Evolutionary conservation across 441 rosid species (phyloP).

Genomic region (Capsella rubella): DNA sequence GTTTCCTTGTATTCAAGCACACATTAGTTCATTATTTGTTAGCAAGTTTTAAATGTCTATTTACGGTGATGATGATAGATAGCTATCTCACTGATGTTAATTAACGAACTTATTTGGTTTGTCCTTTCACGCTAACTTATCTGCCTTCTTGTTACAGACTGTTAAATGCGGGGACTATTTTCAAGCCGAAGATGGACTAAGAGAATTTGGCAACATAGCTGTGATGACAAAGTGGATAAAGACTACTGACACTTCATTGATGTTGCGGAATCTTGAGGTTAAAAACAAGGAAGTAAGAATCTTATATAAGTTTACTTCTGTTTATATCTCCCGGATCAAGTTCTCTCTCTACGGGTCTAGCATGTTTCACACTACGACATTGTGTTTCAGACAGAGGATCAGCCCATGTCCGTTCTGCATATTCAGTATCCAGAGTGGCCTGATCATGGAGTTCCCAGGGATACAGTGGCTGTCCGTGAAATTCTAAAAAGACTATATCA

Average conservation of each 20-base stretch:
- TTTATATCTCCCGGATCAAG: neutral
- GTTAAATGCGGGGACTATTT: slow-evolving; percentile 88
- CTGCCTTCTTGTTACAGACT: slow-evolving; percentile 50
- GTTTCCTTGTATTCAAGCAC: neutral
- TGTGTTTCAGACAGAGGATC: slow-evolving; percentile 62
- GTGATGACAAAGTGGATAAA: slow-evolving; percentile 61
- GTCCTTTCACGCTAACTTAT: slow-evolving; percentile 10
- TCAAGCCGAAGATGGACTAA: slow-evolving; percentile 77
- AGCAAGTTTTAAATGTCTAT: neutral
- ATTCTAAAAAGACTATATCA: slow-evolving; percentile 69
- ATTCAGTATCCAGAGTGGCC: slow-evolving; percentile 95
- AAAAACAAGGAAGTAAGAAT: slow-evolving; percentile 70
- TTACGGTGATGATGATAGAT: slow-evolving; percentile 1
- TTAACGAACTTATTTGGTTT: slow-evolving; percentile 11
- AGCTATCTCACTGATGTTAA: slow-evolving; percentile 8
- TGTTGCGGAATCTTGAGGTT: slow-evolving; percentile 78
- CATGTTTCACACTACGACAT: slow-evolving; percentile 1
- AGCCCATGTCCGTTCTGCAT: slow-evolving; percentile 71
- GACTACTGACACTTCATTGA: slow-evolving; percentile 61
- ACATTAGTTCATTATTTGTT: slow-evolving; percentile 3
- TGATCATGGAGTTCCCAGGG: slow-evolving; percentile 93
- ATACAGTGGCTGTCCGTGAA: slow-evolving; percentile 78
- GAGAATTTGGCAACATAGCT: slow-evolving; percentile 79
- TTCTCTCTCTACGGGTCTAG: neutral
- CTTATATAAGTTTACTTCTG: slow-evolving; percentile 15